These are phyloP conservation scores for Phaeosphaeriaceae sp. DNA, from an alignment of 2,329 filamentous ascomycete species.

Conservation along the genomic window DNA sequence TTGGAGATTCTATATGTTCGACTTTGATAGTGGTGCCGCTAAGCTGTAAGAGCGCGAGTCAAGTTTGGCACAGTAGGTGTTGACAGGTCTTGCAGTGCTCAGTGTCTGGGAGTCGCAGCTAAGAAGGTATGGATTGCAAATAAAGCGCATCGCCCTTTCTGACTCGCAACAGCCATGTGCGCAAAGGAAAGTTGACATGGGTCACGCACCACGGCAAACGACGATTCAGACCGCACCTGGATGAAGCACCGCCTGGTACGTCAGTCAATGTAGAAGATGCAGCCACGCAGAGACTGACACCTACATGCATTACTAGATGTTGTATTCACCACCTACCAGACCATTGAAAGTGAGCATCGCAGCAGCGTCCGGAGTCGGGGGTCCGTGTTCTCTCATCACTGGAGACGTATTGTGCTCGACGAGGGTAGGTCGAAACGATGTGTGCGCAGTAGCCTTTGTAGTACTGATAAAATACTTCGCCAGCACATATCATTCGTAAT, in stretches of 20 bases:
- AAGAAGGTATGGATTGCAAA: not conserved
- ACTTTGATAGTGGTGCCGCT: not conserved
- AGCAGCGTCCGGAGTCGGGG: conserved; percentile 4
- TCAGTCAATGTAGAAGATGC: too few relatives aligned
- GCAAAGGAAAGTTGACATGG: not conserved
- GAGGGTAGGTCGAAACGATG: conserved; percentile 14
- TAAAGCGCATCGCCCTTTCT: too few relatives aligned
- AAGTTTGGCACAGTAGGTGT: too few relatives aligned
- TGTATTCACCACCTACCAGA: conserved; percentile 21
- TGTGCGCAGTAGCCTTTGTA: too few relatives aligned
- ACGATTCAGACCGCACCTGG: not conserved
- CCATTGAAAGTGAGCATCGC: conserved; percentile 5
- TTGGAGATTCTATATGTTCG: not conserved
- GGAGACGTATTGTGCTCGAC: conserved; percentile 27
- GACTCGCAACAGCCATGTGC: not conserved
- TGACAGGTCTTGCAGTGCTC: not conserved
- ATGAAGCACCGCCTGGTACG: too few relatives aligned
- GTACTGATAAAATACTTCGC: too few relatives aligned
- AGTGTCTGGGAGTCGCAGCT: conserved; percentile 1
- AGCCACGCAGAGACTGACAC: too few relatives aligned
- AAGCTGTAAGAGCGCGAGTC: not conserved
- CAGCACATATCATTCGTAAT: conserved; percentile 37
- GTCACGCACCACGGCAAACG: conserved; percentile 4
- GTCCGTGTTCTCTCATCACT: conserved; percentile 12
- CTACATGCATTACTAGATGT: not conserved